Evolutionary conservation across 257 asterid species (phyloP).

Genomic region (Solanum chiquidenum): DNA sequence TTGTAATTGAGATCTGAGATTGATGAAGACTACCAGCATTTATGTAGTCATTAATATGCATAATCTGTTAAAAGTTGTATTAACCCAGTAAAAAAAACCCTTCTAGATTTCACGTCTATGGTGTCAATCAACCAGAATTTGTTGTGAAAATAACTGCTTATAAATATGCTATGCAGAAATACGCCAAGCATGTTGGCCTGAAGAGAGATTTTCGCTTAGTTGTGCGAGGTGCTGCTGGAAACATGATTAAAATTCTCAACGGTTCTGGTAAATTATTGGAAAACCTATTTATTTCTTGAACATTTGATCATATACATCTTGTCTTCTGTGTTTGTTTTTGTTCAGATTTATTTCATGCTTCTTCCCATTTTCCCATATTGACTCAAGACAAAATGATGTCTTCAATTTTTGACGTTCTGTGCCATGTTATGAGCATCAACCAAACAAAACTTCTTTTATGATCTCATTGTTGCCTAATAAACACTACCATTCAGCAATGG

Average conservation of each 20-base stretch:
- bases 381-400: neutral
- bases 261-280: conserved; percentile 61
- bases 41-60: neutral
- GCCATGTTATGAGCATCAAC: neutral
- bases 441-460: neutral
- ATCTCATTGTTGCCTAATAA: neutral
- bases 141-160: neutral
- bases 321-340: neutral
- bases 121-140: neutral
- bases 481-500: neutral
- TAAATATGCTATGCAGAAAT: conserved; percentile 44
- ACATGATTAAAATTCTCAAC: conserved; percentile 80
- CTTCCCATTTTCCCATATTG: neutral
- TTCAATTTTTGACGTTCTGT: neutral
- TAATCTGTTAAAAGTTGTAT: neutral
- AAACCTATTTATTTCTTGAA: neutral
- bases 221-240: conserved; percentile 96
- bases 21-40: neutral
- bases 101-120: neutral
- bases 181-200: conserved; percentile 86
- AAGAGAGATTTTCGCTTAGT: conserved; percentile 95
- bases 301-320: neutral
- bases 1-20: neutral
- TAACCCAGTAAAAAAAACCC: neutral
- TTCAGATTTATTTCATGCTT: neutral